Conservation (phyloP, 768 basidiomycete species). For the Suillus discolor region DNA sequence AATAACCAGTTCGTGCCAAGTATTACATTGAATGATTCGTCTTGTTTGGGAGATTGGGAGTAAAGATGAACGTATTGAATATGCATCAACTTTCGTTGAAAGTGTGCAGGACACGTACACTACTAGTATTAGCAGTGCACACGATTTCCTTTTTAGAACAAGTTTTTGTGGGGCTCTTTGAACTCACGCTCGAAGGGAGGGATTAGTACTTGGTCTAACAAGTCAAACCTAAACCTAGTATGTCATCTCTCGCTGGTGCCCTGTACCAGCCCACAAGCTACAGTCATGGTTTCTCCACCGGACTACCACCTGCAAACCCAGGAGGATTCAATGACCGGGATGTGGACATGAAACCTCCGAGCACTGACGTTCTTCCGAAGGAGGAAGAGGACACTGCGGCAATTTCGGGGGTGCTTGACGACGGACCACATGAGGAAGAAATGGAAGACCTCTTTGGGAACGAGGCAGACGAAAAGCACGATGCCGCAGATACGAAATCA, state of each 20-base stretch:
- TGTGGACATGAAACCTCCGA: slow-evolving; percentile 42
- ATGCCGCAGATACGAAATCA: slow-evolving; percentile 41
- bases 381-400: slow-evolving; percentile 21
- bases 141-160: not conserved
- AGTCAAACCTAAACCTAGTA: slow-evolving; percentile 19
- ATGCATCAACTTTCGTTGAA: no score
- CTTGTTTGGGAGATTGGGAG: not conserved
- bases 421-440: slow-evolving; percentile 38
- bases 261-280: slow-evolving; percentile 42
- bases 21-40: not conserved
- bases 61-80: not conserved
- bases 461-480: slow-evolving; percentile 51
- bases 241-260: slow-evolving; percentile 66
- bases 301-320: slow-evolving; percentile 10
- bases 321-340: slow-evolving; percentile 31
- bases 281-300: slow-evolving; percentile 18
- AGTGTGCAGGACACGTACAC: no score
- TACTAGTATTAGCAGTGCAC: not conserved
- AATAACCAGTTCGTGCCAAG: not conserved
- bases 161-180: no score
- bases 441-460: slow-evolving; percentile 85
- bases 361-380: slow-evolving; percentile 13
- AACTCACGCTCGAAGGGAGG: not conserved
- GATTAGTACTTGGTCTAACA: not conserved
- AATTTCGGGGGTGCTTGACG: slow-evolving; percentile 11